Evolutionary conservation across 2,329 filamentous ascomycete genomes (phyloP).

Genomic region (Paecilomyces variotii): DNA sequence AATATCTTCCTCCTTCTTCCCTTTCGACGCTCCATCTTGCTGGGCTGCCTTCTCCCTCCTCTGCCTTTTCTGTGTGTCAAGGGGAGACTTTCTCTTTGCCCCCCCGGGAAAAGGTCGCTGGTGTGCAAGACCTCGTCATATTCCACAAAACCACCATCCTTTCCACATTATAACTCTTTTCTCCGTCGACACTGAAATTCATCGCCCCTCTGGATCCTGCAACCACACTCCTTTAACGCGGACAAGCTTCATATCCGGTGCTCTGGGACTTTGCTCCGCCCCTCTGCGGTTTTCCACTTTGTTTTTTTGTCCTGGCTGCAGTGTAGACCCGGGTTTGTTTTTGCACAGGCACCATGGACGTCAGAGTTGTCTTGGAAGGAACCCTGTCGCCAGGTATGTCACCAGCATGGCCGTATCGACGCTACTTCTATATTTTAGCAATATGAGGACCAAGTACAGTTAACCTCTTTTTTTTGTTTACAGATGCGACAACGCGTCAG

Average conservation of each 20-base stretch:
- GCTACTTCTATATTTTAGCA: conserved; percentile 14
- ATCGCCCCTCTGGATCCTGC: conserved; percentile 11
- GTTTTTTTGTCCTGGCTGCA: conserved; percentile 6
- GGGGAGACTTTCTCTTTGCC: not conserved
- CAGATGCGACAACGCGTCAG: conserved; percentile 84
- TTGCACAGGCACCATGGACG: conserved; percentile 64
- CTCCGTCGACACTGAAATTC: conserved; percentile 9
- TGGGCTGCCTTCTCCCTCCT: conserved; percentile 5
- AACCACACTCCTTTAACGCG: conserved; percentile 17
- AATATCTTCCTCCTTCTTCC: not conserved
- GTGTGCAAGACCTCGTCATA: conserved; percentile 31
- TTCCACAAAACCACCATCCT: conserved; percentile 30
- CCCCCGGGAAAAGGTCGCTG: conserved; percentile 14
- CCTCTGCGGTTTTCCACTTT: conserved; percentile 13
- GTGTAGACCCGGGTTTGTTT: conserved; percentile 8
- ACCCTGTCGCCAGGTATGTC: conserved; percentile 85
- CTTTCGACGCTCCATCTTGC: not conserved
- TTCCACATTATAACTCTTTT: conserved; percentile 14
- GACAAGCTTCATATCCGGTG: conserved; percentile 8
- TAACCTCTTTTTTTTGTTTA: conserved; percentile 26
- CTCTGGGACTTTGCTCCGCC: conserved; percentile 9
- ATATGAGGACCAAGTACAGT: conserved; percentile 14
- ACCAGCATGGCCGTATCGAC: not conserved
- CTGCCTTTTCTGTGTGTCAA: not conserved
- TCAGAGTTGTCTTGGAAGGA: conserved; percentile 95